Evolutionary conservation across 1,139 yeast species (phyloP), one percentile per base, ranked within the genome.

Genomic region (Zygoascus sp.): DNA sequence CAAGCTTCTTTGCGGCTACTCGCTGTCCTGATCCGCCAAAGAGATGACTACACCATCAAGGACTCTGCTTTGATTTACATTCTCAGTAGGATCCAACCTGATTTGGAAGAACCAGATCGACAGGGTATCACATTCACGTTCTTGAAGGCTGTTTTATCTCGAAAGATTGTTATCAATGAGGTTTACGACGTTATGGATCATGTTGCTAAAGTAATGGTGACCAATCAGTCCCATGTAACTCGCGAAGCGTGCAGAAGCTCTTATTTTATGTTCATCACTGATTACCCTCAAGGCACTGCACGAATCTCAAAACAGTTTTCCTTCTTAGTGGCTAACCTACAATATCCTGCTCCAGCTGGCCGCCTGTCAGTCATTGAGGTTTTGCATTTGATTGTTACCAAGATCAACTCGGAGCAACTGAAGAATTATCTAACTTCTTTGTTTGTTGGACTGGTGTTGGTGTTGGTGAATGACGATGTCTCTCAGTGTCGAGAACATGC

Each of bases 281-380:
- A 89, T 59, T 92, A 87, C 60, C 97, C 95, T 58, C 97, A 92
- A 68, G 90, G 97, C 27, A 77, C 82, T 59, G 90, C 94, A 5
- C 79, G 89, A 55, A 67, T 92, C 46, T 94, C 86, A 55, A 86
- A 83, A 58, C 95, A 87, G 58, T 81, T 90, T 66, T 81, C 83
- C 54, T 82, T 83, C 60, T 73, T 92, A 65, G 84, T 90, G n/a
- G 80, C 79, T 53, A 92, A 94, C 62, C 70, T 94, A 59, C 76
- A 81, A 22, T 94, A 94, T 62, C 92, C 95, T 11, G 82, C 96
- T 4, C 83, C 83, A 51, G 77, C 80, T 40, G 99, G 98, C 45
- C 76, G 97, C 48, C 83, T 84, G 58, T 87, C 97, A 1, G 95
- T 88, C 2, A 79, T 92, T 86, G 98, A 92, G 59, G 72, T 90